A percentile compares a stretch with the other conserved stretches of the same genome.
These are phyloP conservation scores for Paramyrothecium roridum DNA, from an alignment of 2,329 filamentous ascomycete genomes.

Conservation along the genomic window DNA sequence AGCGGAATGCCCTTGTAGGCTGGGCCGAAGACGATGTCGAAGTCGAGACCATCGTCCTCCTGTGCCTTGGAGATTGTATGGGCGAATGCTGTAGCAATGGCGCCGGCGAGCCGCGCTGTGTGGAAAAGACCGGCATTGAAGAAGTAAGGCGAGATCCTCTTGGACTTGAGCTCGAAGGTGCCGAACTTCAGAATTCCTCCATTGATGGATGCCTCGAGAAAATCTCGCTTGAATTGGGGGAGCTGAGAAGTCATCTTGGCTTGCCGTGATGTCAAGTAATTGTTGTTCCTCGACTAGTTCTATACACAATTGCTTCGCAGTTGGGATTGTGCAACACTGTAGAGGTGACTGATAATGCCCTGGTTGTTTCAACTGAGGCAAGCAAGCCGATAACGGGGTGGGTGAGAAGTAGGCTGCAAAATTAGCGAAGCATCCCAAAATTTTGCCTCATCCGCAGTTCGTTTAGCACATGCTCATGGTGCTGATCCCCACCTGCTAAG, in stretches of 20 bases:
- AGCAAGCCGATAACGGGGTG: too few relatives aligned
- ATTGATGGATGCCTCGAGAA: conserved; percentile 66
- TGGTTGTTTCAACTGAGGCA: too few relatives aligned
- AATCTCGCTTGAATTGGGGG: conserved; percentile 66
- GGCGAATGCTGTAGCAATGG: conserved; percentile 81
- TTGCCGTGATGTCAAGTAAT: too few relatives aligned
- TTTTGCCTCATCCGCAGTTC: too few relatives aligned
- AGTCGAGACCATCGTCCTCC: conserved; percentile 42
- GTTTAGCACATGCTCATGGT: too few relatives aligned
- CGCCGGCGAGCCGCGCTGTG: conserved; percentile 70
- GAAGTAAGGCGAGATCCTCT: conserved; percentile 91
- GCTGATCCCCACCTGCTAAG: too few relatives aligned
- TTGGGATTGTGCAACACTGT: too few relatives aligned
- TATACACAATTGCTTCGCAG: too few relatives aligned
- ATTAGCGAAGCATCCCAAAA: too few relatives aligned
- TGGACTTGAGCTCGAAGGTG: conserved; percentile 87
- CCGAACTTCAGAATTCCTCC: conserved; percentile 77
- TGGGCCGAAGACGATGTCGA: conserved; percentile 89
- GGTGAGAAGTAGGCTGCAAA: too few relatives aligned
- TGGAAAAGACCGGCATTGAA: conserved; percentile 95
- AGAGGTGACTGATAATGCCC: too few relatives aligned
- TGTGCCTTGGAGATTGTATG: conserved; percentile 53
- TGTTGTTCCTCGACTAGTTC: too few relatives aligned
- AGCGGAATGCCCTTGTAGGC: conserved; percentile 97
- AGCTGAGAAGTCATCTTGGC: conserved; percentile 40